Base-by-base conservation (phyloP, 192 early-diverging fungal genomes). In the Lunasporangiospora selenospora region DNA sequence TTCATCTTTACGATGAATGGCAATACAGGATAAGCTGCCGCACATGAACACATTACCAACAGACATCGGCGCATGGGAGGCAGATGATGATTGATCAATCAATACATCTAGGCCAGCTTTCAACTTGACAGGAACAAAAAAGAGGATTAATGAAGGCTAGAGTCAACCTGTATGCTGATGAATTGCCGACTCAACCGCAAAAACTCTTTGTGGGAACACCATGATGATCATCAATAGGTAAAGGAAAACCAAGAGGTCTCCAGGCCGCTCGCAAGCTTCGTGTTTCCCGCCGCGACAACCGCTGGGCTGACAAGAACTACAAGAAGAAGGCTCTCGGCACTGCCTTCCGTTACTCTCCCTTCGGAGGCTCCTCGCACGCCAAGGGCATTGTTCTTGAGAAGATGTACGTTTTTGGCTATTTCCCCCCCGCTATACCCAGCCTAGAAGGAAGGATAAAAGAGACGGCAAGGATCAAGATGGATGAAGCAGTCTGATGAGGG, bases 321-420 rank as follows among this genome's bases (percentile, higher is more conserved):
- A 99, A 99, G 90, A 93, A 93, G 88, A 86, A 95, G 75, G 95
- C 95, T 52, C 88, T 99, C 62, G 96, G 96, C 79, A 99, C 98
- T 75, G 94, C 95, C 56, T 99, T 83, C 93, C 94, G 92, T 83
- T 95, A 88, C 82, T 95, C 93, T 75, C 98, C 98, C 38, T 99
- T 99, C 87, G 96, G 94, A 86, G 98, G 96, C 60, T 92, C 98
- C 53, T 99, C 98, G 56, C 98, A 99, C 86, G 98, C 98, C 82
- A 99, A 99, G 93, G 98, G 98, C 67, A 99, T 99, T 79, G 95
- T 98, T 61, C 89, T 99, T 65, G 98, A 99, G 88, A 99, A 99
- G 91, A 98, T 99, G 92, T 94, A 85, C 31, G 86, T 80, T 29
- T 52, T 19, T n/a, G n/a, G n/a, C n/a, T n/a, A n/a, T n/a, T n/a